Evolutionary conservation across 1,139 yeast genomes (phyloP).

Genomic region (Suhomyces yuchorum): DNA sequence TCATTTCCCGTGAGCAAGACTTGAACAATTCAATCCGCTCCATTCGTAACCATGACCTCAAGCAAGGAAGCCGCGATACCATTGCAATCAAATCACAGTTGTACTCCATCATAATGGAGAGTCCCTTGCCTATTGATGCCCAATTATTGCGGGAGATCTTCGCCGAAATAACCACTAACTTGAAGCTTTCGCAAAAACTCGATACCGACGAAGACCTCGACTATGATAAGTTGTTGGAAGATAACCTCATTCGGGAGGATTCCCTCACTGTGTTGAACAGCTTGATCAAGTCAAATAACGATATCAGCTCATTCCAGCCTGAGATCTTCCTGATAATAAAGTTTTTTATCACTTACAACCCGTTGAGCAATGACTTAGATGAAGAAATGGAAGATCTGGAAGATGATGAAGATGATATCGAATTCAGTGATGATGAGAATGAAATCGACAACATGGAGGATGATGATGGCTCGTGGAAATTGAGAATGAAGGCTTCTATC

Average conservation of each 20-base stretch:
- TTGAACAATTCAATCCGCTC: constrained; percentile 16
- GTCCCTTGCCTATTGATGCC: constrained; percentile 10
- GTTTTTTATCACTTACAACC: constrained; percentile 57
- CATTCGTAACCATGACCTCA: constrained; percentile 10
- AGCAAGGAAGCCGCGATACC: constrained; percentile 8
- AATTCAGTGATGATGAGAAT: constrained; percentile 44
- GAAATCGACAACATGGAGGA: constrained; percentile 37
- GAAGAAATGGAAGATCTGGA: constrained; percentile 33
- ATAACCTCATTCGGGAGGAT: constrained; percentile 48
- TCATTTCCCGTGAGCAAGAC: constrained; percentile 22
- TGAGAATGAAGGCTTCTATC: constrained; percentile 58
- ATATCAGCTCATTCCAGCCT: constrained; percentile 9
- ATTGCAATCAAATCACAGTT: constrained; percentile 15
- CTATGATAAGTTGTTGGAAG: constrained; percentile 38
- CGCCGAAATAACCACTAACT: constrained; percentile 17
- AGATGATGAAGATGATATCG: constrained; percentile 36
- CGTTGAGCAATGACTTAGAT: constrained; percentile 42
- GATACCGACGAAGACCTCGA: constrained; percentile 49
- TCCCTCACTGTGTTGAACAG: constrained; percentile 45
- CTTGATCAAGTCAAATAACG: constrained; percentile 24
- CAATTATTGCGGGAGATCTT: constrained; percentile 14
- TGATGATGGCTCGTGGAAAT: constrained; percentile 71
- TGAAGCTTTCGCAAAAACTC: constrained; percentile 34
- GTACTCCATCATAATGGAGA: constrained; percentile 16
- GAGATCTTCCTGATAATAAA: constrained; percentile 38